Conservation (phyloP, 2,329 filamentous ascomycete genomes). For the Aspergillus intermedius region DNA sequence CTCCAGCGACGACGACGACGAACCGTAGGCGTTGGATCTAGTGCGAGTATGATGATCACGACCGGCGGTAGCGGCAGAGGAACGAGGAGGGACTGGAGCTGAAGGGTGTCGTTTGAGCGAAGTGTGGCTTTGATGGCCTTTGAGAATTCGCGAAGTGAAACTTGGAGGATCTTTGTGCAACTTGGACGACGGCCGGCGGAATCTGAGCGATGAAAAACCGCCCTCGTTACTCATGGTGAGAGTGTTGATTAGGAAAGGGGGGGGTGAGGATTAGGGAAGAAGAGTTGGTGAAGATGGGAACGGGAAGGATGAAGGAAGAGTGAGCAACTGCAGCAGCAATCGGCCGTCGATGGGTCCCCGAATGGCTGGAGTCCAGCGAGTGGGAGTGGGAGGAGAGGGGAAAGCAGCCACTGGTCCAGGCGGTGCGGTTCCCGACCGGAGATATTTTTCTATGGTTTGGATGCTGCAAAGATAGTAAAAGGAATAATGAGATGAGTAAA, state of each 20-base stretch:
- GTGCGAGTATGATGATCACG: conserved; percentile 41
- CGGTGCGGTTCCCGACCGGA: background rate
- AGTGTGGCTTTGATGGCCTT: conserved; percentile 38
- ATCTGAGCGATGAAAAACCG: conserved; percentile 32
- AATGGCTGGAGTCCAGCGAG: background rate
- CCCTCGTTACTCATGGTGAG: conserved; percentile 30
- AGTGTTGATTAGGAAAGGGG: conserved; percentile 20
- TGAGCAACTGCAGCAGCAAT: background rate
- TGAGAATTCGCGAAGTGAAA: conserved; percentile 35
- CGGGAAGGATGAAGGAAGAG: conserved; percentile 1
- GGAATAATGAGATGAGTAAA: background rate
- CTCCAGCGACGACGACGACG: conserved; percentile 43
- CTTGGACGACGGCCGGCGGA: conserved; percentile 37
- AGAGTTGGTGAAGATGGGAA: background rate
- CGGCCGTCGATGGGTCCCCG: too few relatives aligned
- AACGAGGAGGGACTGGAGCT: conserved; percentile 40
- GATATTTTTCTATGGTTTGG: too few relatives aligned
- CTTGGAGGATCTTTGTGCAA: conserved; percentile 41
- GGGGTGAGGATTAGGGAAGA: conserved; percentile 14
- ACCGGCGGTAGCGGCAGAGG: conserved; percentile 30
- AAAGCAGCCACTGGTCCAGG: background rate
- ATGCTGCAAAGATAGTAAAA: background rate
- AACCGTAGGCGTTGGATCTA: conserved; percentile 41
- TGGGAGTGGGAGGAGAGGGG: too few relatives aligned
- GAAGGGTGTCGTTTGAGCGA: conserved; percentile 43